A percentile compares a stretch with the other conserved stretches of the same genome.
These are phyloP conservation scores for Leishmania braziliensis DNA, from an alignment of 208 protist genomes.

Conservation along the genomic window DNA sequence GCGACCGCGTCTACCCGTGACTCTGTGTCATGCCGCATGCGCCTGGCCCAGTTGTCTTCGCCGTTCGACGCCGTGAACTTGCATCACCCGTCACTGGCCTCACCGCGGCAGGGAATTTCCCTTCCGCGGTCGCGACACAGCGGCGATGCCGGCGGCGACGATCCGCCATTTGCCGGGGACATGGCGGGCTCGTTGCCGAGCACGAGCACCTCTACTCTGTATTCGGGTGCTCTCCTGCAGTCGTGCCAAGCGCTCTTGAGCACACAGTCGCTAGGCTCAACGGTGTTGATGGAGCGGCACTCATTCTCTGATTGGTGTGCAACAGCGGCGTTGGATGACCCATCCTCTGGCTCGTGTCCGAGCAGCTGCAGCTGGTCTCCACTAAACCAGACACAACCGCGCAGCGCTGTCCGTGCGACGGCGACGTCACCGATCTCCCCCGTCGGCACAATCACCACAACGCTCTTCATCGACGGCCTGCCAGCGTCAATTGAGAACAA, in stretches of 20 bases:
- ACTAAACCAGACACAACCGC: neutral
- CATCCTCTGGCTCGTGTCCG: neutral
- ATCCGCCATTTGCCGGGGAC: neutral
- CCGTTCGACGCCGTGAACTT: neutral
- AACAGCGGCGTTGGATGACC: neutral
- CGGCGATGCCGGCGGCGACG: conserved; percentile 1
- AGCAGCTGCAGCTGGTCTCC: neutral
- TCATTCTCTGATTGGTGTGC: neutral
- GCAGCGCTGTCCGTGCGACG: neutral
- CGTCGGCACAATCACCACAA: conserved; percentile 6
- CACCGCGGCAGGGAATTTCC: neutral
- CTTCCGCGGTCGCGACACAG: neutral
- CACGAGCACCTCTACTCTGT: neutral
- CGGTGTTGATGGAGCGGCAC: neutral
- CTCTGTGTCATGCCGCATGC: neutral
- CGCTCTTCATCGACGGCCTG: conserved; percentile 61
- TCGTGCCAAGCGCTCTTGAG: neutral
- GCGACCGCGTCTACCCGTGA: neutral
- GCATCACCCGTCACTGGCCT: neutral
- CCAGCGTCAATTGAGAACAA: conserved; percentile 46
- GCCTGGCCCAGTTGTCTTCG: neutral
- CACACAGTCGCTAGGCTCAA: neutral
- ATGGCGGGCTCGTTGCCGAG: neutral
- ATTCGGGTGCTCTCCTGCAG: neutral
- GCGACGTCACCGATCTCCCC: neutral